Evolutionary conservation across 768 basidiomycete genomes (phyloP).

Genomic region (Trametes cingulata): DNA sequence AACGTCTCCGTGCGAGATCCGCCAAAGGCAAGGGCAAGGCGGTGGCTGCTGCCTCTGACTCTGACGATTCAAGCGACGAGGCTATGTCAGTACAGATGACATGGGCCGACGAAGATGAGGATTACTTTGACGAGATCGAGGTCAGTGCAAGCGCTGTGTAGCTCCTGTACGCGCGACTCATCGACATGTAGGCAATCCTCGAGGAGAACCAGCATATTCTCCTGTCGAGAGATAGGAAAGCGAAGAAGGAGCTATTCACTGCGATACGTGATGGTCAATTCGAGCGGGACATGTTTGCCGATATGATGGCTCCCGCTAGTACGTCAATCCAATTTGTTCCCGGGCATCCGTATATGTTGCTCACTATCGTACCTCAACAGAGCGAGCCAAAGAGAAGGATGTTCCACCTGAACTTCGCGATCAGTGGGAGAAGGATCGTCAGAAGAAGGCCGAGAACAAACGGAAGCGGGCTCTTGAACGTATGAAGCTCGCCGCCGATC

Average conservation of each 20-base stretch:
- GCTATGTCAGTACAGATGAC: constrained; percentile 28
- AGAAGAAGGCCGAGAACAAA: constrained; percentile 80
- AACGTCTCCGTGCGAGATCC: constrained; percentile 32
- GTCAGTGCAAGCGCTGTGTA: constrained; percentile 37
- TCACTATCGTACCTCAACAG: constrained; percentile 32
- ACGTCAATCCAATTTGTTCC: constrained; percentile 34
- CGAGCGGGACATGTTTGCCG: constrained; percentile 35
- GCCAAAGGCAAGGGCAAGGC: constrained; percentile 32
- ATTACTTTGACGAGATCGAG: constrained; percentile 53
- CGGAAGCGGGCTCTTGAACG: constrained; percentile 57
- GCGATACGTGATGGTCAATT: constrained; percentile 58
- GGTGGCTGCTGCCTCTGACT: constrained; percentile 9
- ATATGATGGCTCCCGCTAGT: constrained; percentile 48
- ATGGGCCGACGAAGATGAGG: constrained; percentile 59
- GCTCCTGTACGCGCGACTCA: neutral
- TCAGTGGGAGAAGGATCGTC: constrained; percentile 81
- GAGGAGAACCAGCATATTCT: constrained; percentile 59
- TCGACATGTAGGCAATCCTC: constrained; percentile 51
- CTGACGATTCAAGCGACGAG: constrained; percentile 28
- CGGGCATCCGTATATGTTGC: neutral
- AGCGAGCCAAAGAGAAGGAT: constrained; percentile 51
- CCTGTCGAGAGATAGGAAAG: constrained; percentile 45
- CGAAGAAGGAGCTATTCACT: constrained; percentile 56
- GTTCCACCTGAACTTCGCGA: constrained; percentile 59
- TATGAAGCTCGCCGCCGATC: constrained; percentile 60